Base-by-base conservation (phyloP, 495 filamentous ascomycete species). In the Aspergillus avenaceus region DNA sequence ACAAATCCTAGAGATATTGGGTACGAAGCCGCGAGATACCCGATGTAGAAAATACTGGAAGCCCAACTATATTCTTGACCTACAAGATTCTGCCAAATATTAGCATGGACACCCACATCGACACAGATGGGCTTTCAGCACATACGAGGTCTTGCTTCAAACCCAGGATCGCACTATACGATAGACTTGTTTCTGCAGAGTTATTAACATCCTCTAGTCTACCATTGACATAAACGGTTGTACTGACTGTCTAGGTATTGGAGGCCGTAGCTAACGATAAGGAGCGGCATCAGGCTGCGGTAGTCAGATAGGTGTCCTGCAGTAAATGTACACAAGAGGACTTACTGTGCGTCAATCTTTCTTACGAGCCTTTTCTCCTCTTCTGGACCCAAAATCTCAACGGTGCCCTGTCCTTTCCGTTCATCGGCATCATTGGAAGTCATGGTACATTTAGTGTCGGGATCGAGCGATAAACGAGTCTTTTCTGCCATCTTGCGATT, bases 31-130 rank as follows among this genome's bases (percentile, higher is more conserved):
- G 49, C 24, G 19, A 59, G 31, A 51, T 56, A 66, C 0, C 60
- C 60, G 31, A 60, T 49, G 24, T 63, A 60, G 34, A 63, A 63
- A 7, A 58, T 60, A 9, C 53, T 50, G 11, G 58, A 56, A 1
- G 77, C 60, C 75, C 74, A 81, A 45, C 58, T 73, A 45, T 78
- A 81, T 27, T 81, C 62, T 1, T 65, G 55, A 9, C 77, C 76
- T 12, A 61, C 51, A 1, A 81, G 62, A 16, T 72, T 52, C 52
- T 54, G 19, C 14, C 28, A 12, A 6, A 13, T 14, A 19, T 23
- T 8, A 36, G 32, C 3, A 36, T 9, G 5, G n/a, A 16, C n/a
- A 8, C 32, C 6, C 12, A 36, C 8, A 16, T 12, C 5, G 18
- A 16, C 6, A 1, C 18, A 9, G n/a, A 16, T 13, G 12, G 12